Evolutionary conservation across 75 land plant species (phyloP).

Genomic region (Selaginella tamariscina): DNA sequence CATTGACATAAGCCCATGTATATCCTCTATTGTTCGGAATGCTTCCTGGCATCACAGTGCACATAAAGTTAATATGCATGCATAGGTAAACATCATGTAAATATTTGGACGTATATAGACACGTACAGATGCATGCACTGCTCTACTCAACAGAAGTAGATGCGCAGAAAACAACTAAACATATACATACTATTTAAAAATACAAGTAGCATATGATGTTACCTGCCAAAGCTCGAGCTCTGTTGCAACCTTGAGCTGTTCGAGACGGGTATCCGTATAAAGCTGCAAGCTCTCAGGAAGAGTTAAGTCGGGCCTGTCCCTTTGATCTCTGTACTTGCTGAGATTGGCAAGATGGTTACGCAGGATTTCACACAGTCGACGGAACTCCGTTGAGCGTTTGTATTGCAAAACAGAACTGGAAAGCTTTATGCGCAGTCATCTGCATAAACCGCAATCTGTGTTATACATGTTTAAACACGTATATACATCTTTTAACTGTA

Average conservation of each 20-base stretch:
- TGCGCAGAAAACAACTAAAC: no score
- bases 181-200: neutral
- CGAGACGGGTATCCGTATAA: slow-evolving; percentile 79
- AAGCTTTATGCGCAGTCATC: slow-evolving; percentile 95
- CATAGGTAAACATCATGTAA: no score
- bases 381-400: slow-evolving; percentile 85
- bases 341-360: slow-evolving; percentile 71
- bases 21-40: slow-evolving; percentile 85
- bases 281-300: slow-evolving; percentile 81
- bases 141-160: no score
- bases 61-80: neutral
- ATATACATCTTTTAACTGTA: no score
- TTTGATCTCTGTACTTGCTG: slow-evolving; percentile 85
- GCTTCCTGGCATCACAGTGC: slow-evolving; percentile 53
- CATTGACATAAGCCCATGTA: slow-evolving; percentile 92
- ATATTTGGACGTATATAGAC: no score
- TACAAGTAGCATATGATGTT: neutral
- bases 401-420: slow-evolving; percentile 92
- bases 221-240: slow-evolving; percentile 97
- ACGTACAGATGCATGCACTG: no score
- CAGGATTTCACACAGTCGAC: slow-evolving; percentile 84
- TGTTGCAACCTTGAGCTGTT: slow-evolving; percentile 86
- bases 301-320: slow-evolving; percentile 81
- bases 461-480: no score
- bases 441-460: no score